These are phyloP conservation scores for Zygoascus sp. DNA, from an alignment of 1,139 yeast genomes.

Conservation along the genomic window DNA sequence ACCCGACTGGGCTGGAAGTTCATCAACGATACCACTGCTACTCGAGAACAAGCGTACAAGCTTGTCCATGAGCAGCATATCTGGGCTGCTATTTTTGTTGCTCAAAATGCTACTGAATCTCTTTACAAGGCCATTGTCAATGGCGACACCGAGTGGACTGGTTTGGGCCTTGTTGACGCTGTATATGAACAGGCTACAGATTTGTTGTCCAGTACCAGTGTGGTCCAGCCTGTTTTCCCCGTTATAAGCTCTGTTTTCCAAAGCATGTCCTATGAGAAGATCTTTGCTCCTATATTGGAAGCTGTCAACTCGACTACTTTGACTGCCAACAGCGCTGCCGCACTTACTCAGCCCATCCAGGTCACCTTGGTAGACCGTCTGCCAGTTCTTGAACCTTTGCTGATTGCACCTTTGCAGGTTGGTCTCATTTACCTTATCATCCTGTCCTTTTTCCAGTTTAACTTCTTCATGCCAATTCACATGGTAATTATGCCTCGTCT, in stretches of 20 bases:
- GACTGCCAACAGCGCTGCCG: conserved; percentile 8
- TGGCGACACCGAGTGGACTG: conserved; percentile 15
- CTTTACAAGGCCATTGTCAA: conserved; percentile 18
- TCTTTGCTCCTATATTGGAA: conserved; percentile 19
- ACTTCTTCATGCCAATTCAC: conserved; percentile 55
- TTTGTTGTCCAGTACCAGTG: conserved; percentile 41
- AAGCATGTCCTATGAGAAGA: conserved; percentile 9
- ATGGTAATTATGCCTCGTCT: conserved; percentile 43
- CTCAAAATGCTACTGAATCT: conserved; percentile 25
- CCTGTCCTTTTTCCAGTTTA: conserved; percentile 57
- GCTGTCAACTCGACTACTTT: conserved; percentile 13
- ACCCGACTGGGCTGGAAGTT: conserved; percentile 32
- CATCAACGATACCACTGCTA: conserved; percentile 18
- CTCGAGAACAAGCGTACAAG: conserved; percentile 17
- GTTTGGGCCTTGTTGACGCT: conserved; percentile 34
- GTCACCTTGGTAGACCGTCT: conserved; percentile 15
- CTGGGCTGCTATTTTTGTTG: conserved; percentile 27
- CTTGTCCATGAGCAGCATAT: conserved; percentile 21
- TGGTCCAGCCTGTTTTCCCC: conserved; percentile 41
- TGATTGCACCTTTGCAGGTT: conserved; percentile 30
- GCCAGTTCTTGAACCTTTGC: conserved; percentile 11
- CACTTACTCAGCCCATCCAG: conserved; percentile 15
- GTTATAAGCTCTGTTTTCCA: conserved; percentile 29
- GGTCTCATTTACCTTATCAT: conserved; percentile 74
- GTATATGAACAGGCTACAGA: conserved; percentile 55